Base-by-base conservation (phyloP, 1,284 basidiomycete species). In the Cryptococcus jaspeensis region DNA sequence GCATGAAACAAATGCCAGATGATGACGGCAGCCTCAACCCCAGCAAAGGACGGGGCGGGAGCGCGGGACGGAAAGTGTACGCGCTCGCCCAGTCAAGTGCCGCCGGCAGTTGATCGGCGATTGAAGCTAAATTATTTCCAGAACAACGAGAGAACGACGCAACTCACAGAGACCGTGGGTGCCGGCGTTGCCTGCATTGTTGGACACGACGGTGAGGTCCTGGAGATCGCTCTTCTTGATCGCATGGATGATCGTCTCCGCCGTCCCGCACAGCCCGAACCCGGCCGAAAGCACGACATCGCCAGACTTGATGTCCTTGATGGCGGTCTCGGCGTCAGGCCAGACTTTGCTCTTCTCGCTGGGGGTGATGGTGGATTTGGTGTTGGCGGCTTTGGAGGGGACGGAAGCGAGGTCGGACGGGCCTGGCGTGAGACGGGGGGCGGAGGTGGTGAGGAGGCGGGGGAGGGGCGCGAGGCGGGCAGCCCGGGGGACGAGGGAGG, bases 171-270 rank as follows among this genome's bases (percentile, higher is more conserved):
- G 82, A 45, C 92, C 92, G 38, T 81, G 84, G 59, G 88, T 83
- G 37, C 85, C 85, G 28, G 85, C 82, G 16, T 76, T 74, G 44
- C 92, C 92, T 42, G 89, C 89, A 78, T 96, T 95, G 77, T 96
- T 96, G 15, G 91, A 93, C 40, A 94, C 87, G 44, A 87, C 90
- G 16, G 87, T 93, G 49, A 96, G 79, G 64, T 86, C 81, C 43
- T 75, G 69, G 32, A 95, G 83, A 47, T 91, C 87, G 54, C 89
- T 83, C 66, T 84, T 84, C 20, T 84, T 79, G 42, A 96, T 80
- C 2, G 93, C 92, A n/a, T 79, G 80, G 44, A 96, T 87, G 53
- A 96, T 81, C 1, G 92, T 94, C 75, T 95, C 92, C 74, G 78
- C 74, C 2, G 75, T 75, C 13, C 73, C 77, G 53, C 75, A 78